phyloP scores from a whole-genome alignment of 345 rosid genomes.

The Pugionium cornutum region DNA sequence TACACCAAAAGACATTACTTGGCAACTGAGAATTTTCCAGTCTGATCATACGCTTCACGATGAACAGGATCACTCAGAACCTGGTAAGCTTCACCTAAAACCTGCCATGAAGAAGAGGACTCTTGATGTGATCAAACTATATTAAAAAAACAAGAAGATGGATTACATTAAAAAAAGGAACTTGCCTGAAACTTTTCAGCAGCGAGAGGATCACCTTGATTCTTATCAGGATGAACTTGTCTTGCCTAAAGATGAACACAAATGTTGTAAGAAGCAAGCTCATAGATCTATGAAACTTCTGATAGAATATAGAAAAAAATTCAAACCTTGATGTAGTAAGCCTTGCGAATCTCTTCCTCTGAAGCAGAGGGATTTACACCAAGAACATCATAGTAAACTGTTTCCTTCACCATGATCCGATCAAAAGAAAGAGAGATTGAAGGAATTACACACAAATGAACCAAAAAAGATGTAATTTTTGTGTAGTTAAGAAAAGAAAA shows the following conservation, averaged over 20 bases:
- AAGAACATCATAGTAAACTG: slow-evolving; percentile 91
- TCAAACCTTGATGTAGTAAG: slow-evolving; percentile 84
- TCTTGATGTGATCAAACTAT: not conserved
- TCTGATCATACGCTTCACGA: slow-evolving; percentile 85
- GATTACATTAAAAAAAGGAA: not conserved
- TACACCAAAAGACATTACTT: slow-evolving; percentile 29
- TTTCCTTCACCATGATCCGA: slow-evolving; percentile 57
- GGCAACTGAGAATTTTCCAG: slow-evolving; percentile 57
- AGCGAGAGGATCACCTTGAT: slow-evolving; percentile 85
- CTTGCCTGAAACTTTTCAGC: slow-evolving; percentile 91
- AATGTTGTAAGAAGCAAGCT: not conserved
- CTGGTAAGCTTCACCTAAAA: slow-evolving; percentile 94
- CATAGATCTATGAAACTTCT: not conserved
- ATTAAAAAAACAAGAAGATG: not conserved
- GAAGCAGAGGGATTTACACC: slow-evolving; percentile 92
- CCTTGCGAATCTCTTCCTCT: slow-evolving; percentile 92
- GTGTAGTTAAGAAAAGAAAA: slow-evolving; percentile 26
- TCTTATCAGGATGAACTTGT: slow-evolving; percentile 98
- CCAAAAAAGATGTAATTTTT: not conserved
- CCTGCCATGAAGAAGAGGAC: slow-evolving; percentile 43
- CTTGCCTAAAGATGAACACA: slow-evolving; percentile 61
- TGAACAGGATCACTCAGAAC: slow-evolving; percentile 86
- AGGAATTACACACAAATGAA: not conserved
- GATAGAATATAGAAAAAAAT: not conserved
- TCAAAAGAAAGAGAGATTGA: slow-evolving; percentile 13